A percentile compares a stretch with the other conserved stretches of the same genome.
Evolutionary conservation across 75 land plant species (phyloP).

Genomic region (Isoetes taiwanensis): DNA sequence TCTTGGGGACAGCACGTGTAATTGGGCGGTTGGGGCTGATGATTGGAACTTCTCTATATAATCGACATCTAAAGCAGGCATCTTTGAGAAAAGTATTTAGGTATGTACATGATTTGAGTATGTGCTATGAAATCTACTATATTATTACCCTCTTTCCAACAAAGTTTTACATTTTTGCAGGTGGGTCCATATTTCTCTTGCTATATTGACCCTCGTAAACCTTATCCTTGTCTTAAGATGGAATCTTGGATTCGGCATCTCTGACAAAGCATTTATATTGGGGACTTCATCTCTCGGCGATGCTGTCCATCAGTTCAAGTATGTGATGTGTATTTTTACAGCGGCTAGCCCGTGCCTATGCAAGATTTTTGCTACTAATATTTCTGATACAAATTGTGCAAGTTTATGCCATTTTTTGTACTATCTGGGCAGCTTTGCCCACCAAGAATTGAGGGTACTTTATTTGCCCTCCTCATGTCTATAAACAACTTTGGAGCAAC

Average conservation of each 20-base stretch:
- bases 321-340: conserved; percentile 4
- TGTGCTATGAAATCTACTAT: too few relatives aligned
- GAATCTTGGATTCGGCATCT: conserved; percentile 30
- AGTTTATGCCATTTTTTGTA: conserved; percentile 80
- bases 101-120: too few relatives aligned
- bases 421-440: conserved; percentile 76
- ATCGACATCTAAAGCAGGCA: conserved; percentile 45
- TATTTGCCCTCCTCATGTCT: conserved; percentile 85
- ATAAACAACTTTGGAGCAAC: conserved; percentile 63
- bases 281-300: conserved; percentile 56
- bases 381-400: too few relatives aligned
- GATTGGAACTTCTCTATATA: conserved; percentile 65
- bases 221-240: conserved; percentile 36
- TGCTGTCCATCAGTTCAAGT: conserved; percentile 71
- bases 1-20: conserved; percentile 61
- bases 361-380: too few relatives aligned
- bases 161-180: too few relatives aligned
- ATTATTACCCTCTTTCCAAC: too few relatives aligned
- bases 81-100: conserved; percentile 42
- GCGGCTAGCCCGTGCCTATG: neutral
- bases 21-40: conserved; percentile 72
- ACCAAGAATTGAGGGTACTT: conserved; percentile 77
- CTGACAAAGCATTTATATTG: conserved; percentile 56
- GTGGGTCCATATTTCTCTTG: conserved; percentile 46
- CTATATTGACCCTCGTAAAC: conserved; percentile 34